Base-by-base conservation (phyloP, 2,329 filamentous ascomycete species). In the Sporothrix humicola region DNA sequence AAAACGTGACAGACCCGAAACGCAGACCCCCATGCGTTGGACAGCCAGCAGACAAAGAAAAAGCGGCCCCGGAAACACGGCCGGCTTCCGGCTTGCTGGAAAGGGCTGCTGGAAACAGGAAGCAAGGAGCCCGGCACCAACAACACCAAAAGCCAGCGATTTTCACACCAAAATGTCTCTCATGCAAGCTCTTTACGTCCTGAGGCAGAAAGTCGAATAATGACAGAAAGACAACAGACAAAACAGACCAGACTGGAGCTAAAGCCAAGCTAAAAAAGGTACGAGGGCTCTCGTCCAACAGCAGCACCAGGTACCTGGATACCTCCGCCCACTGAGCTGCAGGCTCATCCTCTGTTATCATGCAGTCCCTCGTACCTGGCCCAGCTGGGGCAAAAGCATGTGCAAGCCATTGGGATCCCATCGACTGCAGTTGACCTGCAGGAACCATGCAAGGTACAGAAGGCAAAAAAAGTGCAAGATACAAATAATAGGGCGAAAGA, bases 361-460 rank as follows among this genome's bases (percentile, higher is more conserved):
- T 63, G 37, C 61, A 65, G 42, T 66, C n/a, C 42, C n/a, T 66
- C n/a, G 59, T 54, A 54, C 52, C n/a, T 54, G 52, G 52, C 7
- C 31, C 4, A 23, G 20, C 59, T 23, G 59, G 59, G n/a, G 59
- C 59, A 46, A 46, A 66, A 48, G 12, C 20, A 66, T 48, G 44
- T 68, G 46, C 65, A 50, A 31, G 44, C 65, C 58, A 42, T 61
- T n/a, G n/a, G n/a, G n/a, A 26, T 26, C 9, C 42, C 42, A 66
- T 17, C 42, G 13, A 17, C 20, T 50, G 54, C 13, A 42, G 56
- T 52, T 59, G 56, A 58, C 23, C 69, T 73, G 72, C 74, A 75
- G 72, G 71, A 72, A 73, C 72, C 56, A 72, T 73, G 72, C 72
- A 75, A 75, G 74, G 74, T 71, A 74, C 72, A 26, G 50, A 37